Conservation (phyloP, 2,329 filamentous ascomycete species). For the Diaporthe destruens region DNA sequence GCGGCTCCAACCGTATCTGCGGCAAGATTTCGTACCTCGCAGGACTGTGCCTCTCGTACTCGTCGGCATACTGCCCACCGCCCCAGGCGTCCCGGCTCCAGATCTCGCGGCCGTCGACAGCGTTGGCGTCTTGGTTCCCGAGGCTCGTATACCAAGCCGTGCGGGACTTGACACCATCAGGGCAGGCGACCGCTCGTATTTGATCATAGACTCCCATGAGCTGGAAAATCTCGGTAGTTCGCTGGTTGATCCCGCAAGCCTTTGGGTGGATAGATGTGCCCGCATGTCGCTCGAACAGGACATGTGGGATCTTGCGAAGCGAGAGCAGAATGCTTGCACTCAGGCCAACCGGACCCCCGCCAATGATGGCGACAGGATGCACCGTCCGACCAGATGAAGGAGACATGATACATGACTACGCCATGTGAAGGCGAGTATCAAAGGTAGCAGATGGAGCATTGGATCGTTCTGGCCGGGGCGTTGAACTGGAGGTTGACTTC, state of each 20-base stretch:
- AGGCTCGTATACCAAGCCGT: constrained; percentile 52
- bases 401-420: not conserved
- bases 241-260: constrained; percentile 38
- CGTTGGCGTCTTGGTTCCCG: constrained; percentile 40
- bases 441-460: not conserved
- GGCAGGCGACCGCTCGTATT: constrained; percentile 16
- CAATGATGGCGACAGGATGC: constrained; percentile 35
- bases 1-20: constrained; percentile 53
- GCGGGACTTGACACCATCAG: constrained; percentile 38
- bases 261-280: constrained; percentile 42
- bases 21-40: constrained; percentile 49
- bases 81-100: constrained; percentile 49
- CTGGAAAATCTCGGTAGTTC: constrained; percentile 34
- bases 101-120: constrained; percentile 47
- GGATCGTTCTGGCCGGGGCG: not conserved
- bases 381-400: not conserved
- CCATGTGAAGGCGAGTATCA: not conserved
- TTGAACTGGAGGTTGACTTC: not conserved
- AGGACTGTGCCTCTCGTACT: constrained; percentile 44
- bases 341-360: constrained; percentile 41
- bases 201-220: constrained; percentile 31
- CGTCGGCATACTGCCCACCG: constrained; percentile 47
- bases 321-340: constrained; percentile 40
- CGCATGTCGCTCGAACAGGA: constrained; percentile 41
- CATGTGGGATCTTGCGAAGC: constrained; percentile 38